Evolutionary conservation across 1,284 basidiomycete genomes (phyloP), one percentile per base, ranked within the genome.

Genomic region (Pyrrhoderma lamaoense): DNA sequence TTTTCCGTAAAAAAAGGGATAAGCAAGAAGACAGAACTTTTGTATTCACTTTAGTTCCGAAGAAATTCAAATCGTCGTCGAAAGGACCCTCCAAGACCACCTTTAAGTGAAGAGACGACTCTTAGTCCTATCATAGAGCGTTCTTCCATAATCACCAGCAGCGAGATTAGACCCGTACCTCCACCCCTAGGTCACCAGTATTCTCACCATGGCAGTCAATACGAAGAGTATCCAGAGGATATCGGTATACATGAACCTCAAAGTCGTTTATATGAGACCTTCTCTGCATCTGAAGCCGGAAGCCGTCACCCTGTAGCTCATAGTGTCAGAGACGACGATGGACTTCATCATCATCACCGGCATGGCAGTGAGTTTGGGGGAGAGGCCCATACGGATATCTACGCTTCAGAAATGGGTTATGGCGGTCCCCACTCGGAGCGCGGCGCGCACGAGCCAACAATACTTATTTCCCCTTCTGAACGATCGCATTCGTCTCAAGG

Each of bases 201-300:
- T 36, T 31, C 34, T 25, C 27, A 39, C 22, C 43, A 45, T 46
- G 40, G 36, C 16, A 31, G 39, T 34, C 34, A 40, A 8, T 21
- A 45, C 19, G 44, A 46, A 9, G 42, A 40, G 23, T 39, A 45
- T 21, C 36, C 22, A 11, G 52, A 54, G n/a, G 52, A 54, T 9
- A n/a, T n/a, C n/a, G n/a, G n/a, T n/a, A n/a, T 50, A 18, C 13
- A 45, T 23, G 52, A 54, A 18, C 47, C 47, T 34, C 47, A 50
- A 13, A 54, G 47, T 23, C 52, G 52, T 13, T 27, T 54, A 2
- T 54, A 50, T 25, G 52, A 54, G n/a, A 50, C 47, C 22, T 50
- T 54, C 31, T 22, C 52, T 25, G 19, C 27, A 7, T 52, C 52
- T 13, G 47, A 54, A n/a, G 42, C 40, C 16, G 47, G 42, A n/a